A percentile compares a stretch with the other conserved stretches of the same genome.
These are phyloP conservation scores for Nicotiana noctiflora DNA, from an alignment of 257 asterid species.

Conservation along the genomic window DNA sequence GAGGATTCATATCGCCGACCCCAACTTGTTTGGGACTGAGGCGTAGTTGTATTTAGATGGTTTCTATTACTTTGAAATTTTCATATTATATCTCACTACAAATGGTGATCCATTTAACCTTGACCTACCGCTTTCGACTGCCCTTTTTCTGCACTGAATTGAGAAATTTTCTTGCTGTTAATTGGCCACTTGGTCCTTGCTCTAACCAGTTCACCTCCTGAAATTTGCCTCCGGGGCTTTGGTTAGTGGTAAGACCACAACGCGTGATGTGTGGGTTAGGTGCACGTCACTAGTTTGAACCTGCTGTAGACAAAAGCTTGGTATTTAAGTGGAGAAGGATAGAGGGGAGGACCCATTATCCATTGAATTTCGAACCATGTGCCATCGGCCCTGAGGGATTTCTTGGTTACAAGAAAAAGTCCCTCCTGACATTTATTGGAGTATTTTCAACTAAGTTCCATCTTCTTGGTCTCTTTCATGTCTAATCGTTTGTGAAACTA, in stretches of 20 bases:
- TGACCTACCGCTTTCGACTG: background rate
- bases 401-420: background rate
- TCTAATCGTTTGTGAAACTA: background rate
- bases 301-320: background rate
- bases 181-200: slow-evolving; percentile 6
- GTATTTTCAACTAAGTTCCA: background rate
- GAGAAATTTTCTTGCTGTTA: background rate
- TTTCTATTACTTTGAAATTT: background rate
- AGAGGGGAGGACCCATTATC: background rate
- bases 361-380: background rate
- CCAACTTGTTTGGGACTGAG: too few species aligned
- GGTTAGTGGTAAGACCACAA: background rate
- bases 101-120: background rate
- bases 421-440: background rate
- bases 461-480: background rate
- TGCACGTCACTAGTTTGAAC: background rate
- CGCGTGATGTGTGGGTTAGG: background rate
- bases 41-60: background rate
- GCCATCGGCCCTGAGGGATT: background rate
- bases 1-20: too few species aligned
- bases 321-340: background rate
- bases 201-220: background rate
- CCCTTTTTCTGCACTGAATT: background rate
- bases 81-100: background rate
- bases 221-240: background rate